Base-by-base conservation (phyloP, 495 filamentous ascomycete species). In the Saxophila tyrrhenica region DNA sequence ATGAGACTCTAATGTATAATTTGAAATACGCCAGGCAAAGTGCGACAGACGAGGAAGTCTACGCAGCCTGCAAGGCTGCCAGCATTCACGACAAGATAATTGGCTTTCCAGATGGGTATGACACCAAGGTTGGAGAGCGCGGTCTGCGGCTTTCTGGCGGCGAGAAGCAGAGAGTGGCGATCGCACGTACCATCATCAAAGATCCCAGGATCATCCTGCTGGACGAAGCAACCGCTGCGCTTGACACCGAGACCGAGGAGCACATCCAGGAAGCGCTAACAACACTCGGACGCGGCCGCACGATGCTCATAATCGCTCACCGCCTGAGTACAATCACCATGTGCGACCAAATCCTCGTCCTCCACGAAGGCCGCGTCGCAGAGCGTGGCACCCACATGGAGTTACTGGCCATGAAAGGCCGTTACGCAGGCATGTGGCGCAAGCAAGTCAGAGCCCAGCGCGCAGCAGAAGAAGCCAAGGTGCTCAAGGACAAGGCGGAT, bases 1-100 rank as follows among this genome's bases (percentile, higher is more conserved):
- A 98, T 66, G 92, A 97, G 68, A 86, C 85, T 0, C 68, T 98
- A 52, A 95, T 97, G 92, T 87, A 97, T 71, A 98, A 98, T 62
- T 72, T 98, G 51, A 87, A 83, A 68, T 98, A 98, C 65, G 94
- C 94, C 42, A 94, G 94, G 66, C 88, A 85, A 29, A 64, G 75
- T 32, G 91, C 84, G 15, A 85, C 86, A 0, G 86, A 96, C 55
- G 90, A 91, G 59, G 82, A 95, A 25, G 84, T 98, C 2, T 87
- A 78, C 59, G 82, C 82, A n/a, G 92, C 92, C 3, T 96, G 91
- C 65, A 77, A 84, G 44, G 87, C 90, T 0, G 92, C 92, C 25
- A 88, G 85, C 62, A 98, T 98, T 57, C 92, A 98, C 61, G 92
- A 98, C 51, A 90, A 90, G 66, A 98, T 98, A 62, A 66, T 94